Conservation (phyloP, 768 basidiomycete species). For the Gyrodon lividus region DNA sequence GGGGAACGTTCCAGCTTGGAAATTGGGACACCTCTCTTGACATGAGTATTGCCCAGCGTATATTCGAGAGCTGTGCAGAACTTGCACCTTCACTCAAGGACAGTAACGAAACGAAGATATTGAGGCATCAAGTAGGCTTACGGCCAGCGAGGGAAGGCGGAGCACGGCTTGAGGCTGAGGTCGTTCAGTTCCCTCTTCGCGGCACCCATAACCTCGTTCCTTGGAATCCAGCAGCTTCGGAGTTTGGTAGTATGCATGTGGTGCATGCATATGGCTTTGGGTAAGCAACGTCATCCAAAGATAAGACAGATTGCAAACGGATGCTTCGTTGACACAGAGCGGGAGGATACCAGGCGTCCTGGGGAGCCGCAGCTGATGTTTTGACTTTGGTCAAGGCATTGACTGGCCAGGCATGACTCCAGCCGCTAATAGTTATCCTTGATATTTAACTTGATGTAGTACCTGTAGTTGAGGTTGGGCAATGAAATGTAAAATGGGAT, state of each 20-base stretch:
- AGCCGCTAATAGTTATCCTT: no score
- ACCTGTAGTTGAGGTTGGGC: no score
- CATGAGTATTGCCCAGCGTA: slow-evolving; percentile 39
- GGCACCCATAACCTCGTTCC: slow-evolving; percentile 16
- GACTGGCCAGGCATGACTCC: no score
- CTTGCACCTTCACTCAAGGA: slow-evolving; percentile 36
- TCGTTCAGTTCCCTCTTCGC: slow-evolving; percentile 35
- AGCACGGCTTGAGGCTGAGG: slow-evolving; percentile 52
- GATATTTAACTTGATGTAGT: no score
- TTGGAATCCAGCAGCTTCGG: slow-evolving; percentile 19
- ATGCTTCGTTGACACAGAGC: slow-evolving; percentile 22
- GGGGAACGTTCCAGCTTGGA: slow-evolving; percentile 53
- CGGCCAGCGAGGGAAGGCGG: slow-evolving; percentile 58
- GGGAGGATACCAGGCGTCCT: slow-evolving; percentile 41
- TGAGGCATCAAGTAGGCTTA: slow-evolving; percentile 57
- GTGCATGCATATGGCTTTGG: slow-evolving; percentile 66
- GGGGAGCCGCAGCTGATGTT: slow-evolving; percentile 45
- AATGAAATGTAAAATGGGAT: neutral
- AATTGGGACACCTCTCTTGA: slow-evolving; percentile 53
- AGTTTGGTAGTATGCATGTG: slow-evolving; percentile 30
- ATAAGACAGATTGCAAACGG: slow-evolving; percentile 2
- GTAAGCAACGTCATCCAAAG: slow-evolving; percentile 26
- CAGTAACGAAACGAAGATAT: slow-evolving; percentile 39
- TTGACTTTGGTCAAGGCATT: slow-evolving; percentile 22
- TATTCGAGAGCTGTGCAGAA: slow-evolving; percentile 45